A percentile compares a stretch with the other conserved stretches of the same genome.
phyloP scores from a whole-genome alignment of 73 alveolate species.

The Symbiodinium pilosum region DNA sequence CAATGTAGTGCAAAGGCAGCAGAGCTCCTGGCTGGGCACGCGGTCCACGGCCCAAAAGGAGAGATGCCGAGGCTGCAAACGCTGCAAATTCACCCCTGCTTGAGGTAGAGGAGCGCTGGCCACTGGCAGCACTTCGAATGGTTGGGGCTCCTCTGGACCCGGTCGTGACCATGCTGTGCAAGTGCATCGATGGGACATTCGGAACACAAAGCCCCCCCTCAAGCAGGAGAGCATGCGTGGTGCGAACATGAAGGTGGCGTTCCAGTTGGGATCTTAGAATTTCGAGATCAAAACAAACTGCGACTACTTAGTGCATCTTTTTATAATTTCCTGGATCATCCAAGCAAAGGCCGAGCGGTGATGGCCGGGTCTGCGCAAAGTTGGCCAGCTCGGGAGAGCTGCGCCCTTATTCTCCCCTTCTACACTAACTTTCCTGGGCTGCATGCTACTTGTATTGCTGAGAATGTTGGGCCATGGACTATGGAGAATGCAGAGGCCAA shows the following conservation, averaged over 20 bases:
- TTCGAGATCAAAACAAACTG: background rate
- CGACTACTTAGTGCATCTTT: too few relatives aligned
- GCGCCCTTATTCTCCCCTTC: conserved; percentile 27
- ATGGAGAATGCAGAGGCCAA: background rate
- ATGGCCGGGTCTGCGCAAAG: background rate
- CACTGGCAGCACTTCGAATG: conserved; percentile 67
- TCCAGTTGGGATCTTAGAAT: background rate
- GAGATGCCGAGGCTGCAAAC: background rate
- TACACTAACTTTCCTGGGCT: too few relatives aligned
- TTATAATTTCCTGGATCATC: background rate
- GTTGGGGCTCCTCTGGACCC: conserved; percentile 65
- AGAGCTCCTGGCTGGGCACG: conserved; percentile 36
- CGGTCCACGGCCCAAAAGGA: background rate
- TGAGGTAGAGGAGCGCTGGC: conserved; percentile 61
- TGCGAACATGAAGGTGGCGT: background rate
- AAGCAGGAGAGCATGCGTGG: conserved; percentile 24
- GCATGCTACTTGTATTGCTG: too few relatives aligned
- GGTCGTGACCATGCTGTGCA: too few relatives aligned
- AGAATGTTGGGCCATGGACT: background rate
- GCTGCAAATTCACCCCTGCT: background rate
- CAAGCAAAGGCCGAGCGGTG: conserved; percentile 30
- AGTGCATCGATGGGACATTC: background rate
- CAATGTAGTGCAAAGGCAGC: conserved; percentile 25
- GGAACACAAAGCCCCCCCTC: too few relatives aligned
- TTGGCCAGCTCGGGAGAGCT: conserved; percentile 30